Evolutionary conservation across 495 filamentous ascomycete genomes (phyloP), one percentile per base, ranked within the genome.

Genomic region (Xylona heveae): DNA sequence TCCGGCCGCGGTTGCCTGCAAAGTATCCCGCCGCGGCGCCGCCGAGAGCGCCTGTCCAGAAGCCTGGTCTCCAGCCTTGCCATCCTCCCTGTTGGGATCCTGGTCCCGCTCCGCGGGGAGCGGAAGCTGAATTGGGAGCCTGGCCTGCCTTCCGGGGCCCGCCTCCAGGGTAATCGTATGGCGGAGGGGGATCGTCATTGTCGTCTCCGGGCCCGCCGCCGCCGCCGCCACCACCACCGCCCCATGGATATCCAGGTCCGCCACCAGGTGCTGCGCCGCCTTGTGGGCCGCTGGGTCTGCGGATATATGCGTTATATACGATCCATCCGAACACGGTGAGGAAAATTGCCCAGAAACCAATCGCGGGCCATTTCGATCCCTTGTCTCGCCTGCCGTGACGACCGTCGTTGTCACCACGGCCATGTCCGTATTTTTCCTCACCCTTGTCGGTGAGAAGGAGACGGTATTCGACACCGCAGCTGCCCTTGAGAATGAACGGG

Each of bases 391-490:
- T 28, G 22, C 35, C 35, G 31, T 36, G n/a, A 34, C 41, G 20
- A 41, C 28, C 23, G 22, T 42, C 26, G 36, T 30, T 34, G 21
- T 12, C 31, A 12, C 44, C 44, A 17, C 47, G 27, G 22, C 36
- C 8, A 25, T 35, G 14, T 25, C 21, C 18, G 9, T 72, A 83
- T 44, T 58, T 68, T 42, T 67, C 46, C 55, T 85, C 71, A 3
- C 88, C 85, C n/a, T 60, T 48, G 12, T 80, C 78, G 3, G 84
- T 97, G 21, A 97, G 53, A 1, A 75, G 42, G 5, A 97, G 47
- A 3, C 78, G 59, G 49, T 95, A 97, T 49, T 97, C 84, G 7
- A 92, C 85, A 2, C 81, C 88, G 52, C 88, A 97, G 44, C 69
- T 80, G 3, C 88, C 85, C 38, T 79, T 79, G 12, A 97, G 55